These are phyloP conservation scores for Saprolegnia diclina DNA, from an alignment of 352 stramenopile genomes.

Conservation along the genomic window DNA sequence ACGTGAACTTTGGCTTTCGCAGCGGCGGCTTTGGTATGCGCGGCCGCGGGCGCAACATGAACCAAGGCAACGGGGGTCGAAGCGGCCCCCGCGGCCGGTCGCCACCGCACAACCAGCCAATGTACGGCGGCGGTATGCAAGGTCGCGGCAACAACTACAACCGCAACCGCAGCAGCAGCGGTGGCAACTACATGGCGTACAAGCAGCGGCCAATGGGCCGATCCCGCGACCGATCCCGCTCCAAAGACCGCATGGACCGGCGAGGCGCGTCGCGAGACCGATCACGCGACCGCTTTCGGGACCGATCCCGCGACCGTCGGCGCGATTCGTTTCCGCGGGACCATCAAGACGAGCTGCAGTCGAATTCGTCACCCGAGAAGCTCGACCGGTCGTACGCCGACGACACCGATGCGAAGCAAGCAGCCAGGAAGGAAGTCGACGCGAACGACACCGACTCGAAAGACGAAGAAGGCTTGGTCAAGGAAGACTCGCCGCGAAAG, in stretches of 20 bases:
- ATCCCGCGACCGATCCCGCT: constrained; percentile 15
- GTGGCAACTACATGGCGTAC: constrained; percentile 11
- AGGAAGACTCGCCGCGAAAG: constrained; percentile 1
- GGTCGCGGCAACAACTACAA: background rate
- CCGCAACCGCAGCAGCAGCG: background rate
- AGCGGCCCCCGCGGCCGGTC: background rate
- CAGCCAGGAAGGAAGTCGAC: background rate
- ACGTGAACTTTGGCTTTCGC: background rate
- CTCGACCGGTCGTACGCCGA: background rate
- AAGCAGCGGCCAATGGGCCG: constrained; percentile 9
- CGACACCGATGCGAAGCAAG: background rate
- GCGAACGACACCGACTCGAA: background rate
- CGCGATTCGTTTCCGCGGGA: background rate
- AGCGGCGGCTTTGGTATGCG: background rate
- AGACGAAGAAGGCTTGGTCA: constrained; percentile 9
- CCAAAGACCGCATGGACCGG: constrained; percentile 5
- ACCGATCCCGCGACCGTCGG: constrained; percentile 10
- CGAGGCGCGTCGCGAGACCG: constrained; percentile 14
- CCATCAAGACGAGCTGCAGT: background rate
- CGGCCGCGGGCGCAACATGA: background rate
- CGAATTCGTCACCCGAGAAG: background rate
- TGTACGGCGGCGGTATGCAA: background rate
- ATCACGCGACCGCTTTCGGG: constrained; percentile 13
- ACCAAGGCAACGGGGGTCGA: background rate
- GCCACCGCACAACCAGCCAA: background rate